Evolutionary conservation across 2,329 filamentous ascomycete species (phyloP).

Genomic region (Pochonia chlamydosporia): DNA sequence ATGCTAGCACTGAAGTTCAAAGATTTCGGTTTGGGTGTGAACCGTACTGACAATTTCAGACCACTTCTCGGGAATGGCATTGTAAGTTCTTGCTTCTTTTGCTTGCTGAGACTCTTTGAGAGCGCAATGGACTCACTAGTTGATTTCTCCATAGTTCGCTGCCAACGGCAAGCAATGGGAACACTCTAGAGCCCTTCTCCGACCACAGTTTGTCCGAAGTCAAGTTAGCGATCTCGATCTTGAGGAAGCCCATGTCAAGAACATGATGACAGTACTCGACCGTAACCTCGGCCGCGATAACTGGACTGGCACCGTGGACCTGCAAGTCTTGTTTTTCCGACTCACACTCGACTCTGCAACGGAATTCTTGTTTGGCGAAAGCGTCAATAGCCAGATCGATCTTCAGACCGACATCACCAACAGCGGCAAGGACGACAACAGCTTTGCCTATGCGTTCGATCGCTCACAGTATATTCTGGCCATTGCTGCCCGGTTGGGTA

Average conservation of each 20-base stretch:
- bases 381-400: slow-evolving; percentile 34
- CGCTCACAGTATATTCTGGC: slow-evolving; percentile 36
- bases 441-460: slow-evolving; percentile 24
- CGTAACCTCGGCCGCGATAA: slow-evolving; percentile 20
- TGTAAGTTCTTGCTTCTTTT: slow-evolving; percentile 9
- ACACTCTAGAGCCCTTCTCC: slow-evolving; percentile 30
- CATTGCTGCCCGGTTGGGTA: slow-evolving; percentile 44
- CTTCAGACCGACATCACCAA: slow-evolving; percentile 8
- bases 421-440: slow-evolving; percentile 21
- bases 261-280: slow-evolving; percentile 19
- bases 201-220: slow-evolving; percentile 34
- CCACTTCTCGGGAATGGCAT: slow-evolving; percentile 39
- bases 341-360: slow-evolving; percentile 43
- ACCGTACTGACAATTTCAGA: slow-evolving; percentile 19
- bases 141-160: slow-evolving; percentile 22
- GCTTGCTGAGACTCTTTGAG: neutral
- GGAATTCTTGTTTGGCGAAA: slow-evolving; percentile 61
- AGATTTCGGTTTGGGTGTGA: slow-evolving; percentile 18
- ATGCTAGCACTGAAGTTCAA: slow-evolving; percentile 20
- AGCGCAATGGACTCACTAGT: too few relatives aligned
- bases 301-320: slow-evolving; percentile 32
- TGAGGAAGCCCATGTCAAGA: slow-evolving; percentile 31
- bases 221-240: slow-evolving; percentile 38
- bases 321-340: slow-evolving; percentile 41
- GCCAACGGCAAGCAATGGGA: slow-evolving; percentile 29